phyloP scores from a whole-genome alignment of 1,139 yeast genomes.

The Scheffersomyces segobiensis region DNA sequence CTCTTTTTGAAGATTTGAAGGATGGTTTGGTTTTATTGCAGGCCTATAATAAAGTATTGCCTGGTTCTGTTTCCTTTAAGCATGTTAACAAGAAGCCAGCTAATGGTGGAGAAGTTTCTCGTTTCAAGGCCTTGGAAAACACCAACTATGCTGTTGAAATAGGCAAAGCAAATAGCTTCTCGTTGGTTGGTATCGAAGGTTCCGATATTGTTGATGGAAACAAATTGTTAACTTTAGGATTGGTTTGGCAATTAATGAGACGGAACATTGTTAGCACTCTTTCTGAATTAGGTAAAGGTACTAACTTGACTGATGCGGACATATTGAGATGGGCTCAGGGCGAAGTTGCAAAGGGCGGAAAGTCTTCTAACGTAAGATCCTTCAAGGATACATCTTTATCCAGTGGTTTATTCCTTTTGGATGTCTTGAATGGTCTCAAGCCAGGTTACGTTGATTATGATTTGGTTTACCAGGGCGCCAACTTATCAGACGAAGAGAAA shows the following conservation, averaged over 20 bases:
- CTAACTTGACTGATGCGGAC: conserved; percentile 72
- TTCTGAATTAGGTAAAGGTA: conserved; percentile 67
- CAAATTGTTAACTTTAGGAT: conserved; percentile 85
- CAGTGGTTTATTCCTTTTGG: conserved; percentile 79
- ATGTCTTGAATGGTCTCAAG: conserved; percentile 87
- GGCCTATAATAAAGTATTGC: conserved; percentile 94
- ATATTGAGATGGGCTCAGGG: conserved; percentile 93
- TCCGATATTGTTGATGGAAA: conserved; percentile 96
- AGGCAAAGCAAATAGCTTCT: conserved; percentile 89
- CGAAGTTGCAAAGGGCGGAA: conserved; percentile 84
- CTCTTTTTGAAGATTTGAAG: conserved; percentile 89
- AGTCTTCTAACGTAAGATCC: conserved; percentile 65
- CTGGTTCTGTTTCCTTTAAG: conserved; percentile 81
- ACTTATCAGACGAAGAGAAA: conserved; percentile 69
- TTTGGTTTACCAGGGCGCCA: conserved; percentile 73
- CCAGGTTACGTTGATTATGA: conserved; percentile 98
- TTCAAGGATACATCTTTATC: conserved; percentile 80
- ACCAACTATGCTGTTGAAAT: conserved; percentile 95
- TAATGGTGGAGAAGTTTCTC: conserved; percentile 68
- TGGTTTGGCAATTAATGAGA: conserved; percentile 99
- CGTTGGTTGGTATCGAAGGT: conserved; percentile 97
- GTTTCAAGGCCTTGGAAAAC: conserved; percentile 94
- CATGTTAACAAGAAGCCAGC: conserved; percentile 82
- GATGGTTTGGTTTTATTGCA: conserved; percentile 89
- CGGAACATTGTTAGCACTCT: conserved; percentile 87